These are phyloP conservation scores for Saccharum spontaneum DNA, from an alignment of 176 grass and related monocot genomes.

Conservation along the genomic window DNA sequence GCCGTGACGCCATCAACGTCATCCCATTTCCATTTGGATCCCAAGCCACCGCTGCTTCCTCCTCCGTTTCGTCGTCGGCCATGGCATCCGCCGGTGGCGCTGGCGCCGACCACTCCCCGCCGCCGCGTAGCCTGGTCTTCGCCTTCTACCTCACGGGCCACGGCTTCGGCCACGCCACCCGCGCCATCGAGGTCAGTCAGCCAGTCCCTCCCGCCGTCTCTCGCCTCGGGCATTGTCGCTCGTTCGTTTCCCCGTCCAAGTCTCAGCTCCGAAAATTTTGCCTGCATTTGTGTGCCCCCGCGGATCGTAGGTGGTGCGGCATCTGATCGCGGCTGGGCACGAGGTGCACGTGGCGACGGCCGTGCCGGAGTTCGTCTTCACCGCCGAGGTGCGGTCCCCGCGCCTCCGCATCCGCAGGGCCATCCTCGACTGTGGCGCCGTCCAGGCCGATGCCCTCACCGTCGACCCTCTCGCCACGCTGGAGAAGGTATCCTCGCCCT, in stretches of 20 bases:
- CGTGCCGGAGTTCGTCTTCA: conserved; percentile 94
- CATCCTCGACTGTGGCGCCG: conserved; percentile 90
- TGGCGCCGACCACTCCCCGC: background rate
- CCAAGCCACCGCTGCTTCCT: background rate
- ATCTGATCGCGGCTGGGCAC: conserved; percentile 75
- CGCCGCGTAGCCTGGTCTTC: conserved; percentile 43
- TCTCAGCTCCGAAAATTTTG: background rate
- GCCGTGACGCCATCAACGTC: background rate
- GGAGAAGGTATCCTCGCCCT: conserved; percentile 49
- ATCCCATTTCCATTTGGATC: conserved; percentile 42
- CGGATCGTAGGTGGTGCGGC: conserved; percentile 62
- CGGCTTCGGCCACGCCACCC: conserved; percentile 96
- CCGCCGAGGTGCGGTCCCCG: conserved; percentile 76
- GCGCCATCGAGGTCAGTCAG: conserved; percentile 50
- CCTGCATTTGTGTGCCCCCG: background rate
- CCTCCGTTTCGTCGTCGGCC: background rate
- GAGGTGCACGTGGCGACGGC: conserved; percentile 93
- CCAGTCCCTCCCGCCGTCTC: background rate
- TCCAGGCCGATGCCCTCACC: conserved; percentile 91
- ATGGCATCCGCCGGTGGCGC: conserved; percentile 3
- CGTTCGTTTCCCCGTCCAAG: background rate
- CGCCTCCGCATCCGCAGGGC: conserved; percentile 79
- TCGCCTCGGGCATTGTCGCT: background rate
- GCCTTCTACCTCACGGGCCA: conserved; percentile 87
- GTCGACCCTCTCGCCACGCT: conserved; percentile 82